A percentile compares a stretch with the other conserved stretches of the same genome.
Conservation (phyloP, 2,329 filamentous ascomycete species). For the Teratosphaeria pseudoeucalypti region DNA sequence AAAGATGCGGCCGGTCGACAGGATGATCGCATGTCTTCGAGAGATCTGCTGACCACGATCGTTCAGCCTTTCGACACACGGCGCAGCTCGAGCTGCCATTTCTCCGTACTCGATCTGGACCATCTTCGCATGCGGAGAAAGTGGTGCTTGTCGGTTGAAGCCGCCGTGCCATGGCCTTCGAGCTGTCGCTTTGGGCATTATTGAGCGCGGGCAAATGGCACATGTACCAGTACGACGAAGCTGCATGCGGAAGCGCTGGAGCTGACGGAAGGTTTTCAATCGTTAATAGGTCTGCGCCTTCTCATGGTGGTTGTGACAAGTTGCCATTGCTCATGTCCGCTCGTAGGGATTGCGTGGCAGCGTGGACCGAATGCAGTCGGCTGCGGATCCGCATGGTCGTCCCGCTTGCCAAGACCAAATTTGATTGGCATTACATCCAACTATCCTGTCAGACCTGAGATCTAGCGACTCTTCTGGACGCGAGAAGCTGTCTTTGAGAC, state of each 20-base stretch:
- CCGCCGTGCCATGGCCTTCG: not conserved
- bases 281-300: not conserved
- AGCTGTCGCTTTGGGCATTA: not conserved
- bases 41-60: not conserved
- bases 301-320: not conserved
- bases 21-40: not conserved
- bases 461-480: not conserved
- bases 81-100: not conserved
- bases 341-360: not conserved
- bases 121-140: not conserved
- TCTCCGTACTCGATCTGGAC: not conserved
- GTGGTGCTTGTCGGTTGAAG: not conserved
- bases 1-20: not conserved
- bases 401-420: not conserved
- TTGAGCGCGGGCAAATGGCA: not conserved
- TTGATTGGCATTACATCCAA: not conserved
- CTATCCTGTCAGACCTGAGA: not conserved
- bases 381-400: not conserved
- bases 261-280: not conserved
- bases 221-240: not conserved
- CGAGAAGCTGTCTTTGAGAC: not conserved
- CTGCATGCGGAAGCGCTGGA: not conserved
- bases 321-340: not conserved
- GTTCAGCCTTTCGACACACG: not conserved
- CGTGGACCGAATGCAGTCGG: not conserved